A percentile compares a stretch with the other conserved stretches of the same genome.
Evolutionary conservation across 2,329 filamentous ascomycete species (phyloP).

Genomic region (Trichoderma cornu-damae): DNA sequence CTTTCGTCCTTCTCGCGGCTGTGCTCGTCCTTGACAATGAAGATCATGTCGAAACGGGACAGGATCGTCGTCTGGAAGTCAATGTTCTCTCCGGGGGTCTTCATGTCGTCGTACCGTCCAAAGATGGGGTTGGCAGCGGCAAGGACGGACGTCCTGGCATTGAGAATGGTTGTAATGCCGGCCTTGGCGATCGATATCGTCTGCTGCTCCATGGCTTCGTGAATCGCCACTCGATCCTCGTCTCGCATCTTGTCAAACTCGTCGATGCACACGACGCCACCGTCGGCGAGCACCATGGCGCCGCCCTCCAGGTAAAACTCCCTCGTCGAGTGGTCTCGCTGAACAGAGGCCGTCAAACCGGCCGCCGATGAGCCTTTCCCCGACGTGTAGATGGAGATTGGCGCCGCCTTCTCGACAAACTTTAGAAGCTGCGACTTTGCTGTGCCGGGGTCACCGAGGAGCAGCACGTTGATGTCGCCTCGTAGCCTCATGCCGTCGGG

Average conservation of each 20-base stretch:
- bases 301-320: slow-evolving; percentile 98
- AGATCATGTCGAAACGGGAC: slow-evolving; percentile 99
- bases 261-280: slow-evolving; percentile 96
- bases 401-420: slow-evolving; percentile 93
- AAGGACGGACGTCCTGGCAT: slow-evolving; percentile 88
- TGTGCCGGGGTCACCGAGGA: slow-evolving; percentile 95
- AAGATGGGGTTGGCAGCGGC: slow-evolving; percentile 97
- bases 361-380: slow-evolving; percentile 97
- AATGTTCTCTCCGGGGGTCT: slow-evolving; percentile 95
- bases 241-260: slow-evolving; percentile 99
- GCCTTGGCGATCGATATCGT: slow-evolving; percentile 99
- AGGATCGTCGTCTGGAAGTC: slow-evolving; percentile 98
- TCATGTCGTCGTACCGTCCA: slow-evolving; percentile 95
- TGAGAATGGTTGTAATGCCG: slow-evolving; percentile 96
- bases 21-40: slow-evolving; percentile 95
- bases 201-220: slow-evolving; percentile 99
- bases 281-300: slow-evolving; percentile 96
- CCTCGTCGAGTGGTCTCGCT: slow-evolving; percentile 82
- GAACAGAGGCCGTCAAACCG: slow-evolving; percentile 94
- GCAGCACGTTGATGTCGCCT: slow-evolving; percentile 95
- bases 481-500: slow-evolving; percentile 96
- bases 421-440: slow-evolving; percentile 96
- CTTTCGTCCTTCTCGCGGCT: slow-evolving; percentile 82
- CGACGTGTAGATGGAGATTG: slow-evolving; percentile 97
- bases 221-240: slow-evolving; percentile 94